Evolutionary conservation across 441 rosid genomes (phyloP), one percentile per base, ranked within the genome.

Genomic region (Euphorbia schlechtendalii): DNA sequence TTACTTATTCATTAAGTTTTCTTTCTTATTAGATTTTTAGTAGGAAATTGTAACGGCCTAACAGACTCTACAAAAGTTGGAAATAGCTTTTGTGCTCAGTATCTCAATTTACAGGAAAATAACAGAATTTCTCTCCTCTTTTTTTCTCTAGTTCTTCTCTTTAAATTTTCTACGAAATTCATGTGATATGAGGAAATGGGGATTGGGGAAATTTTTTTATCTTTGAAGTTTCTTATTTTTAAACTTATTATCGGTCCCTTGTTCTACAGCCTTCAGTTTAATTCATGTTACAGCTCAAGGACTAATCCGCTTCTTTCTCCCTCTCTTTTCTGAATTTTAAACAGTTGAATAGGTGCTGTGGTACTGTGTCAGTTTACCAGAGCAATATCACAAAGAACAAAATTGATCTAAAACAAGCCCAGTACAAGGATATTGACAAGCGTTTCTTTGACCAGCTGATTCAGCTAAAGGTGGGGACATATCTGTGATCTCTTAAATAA

Each of bases 351-450:
- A 82, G 81, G 73, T 83, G 77, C 70, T 83, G 69, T 15, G 98
- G 99, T 76, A 91, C 96, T 51, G 81, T 82, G 81, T 85, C 94
- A 30, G 98, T 91, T 63, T 85, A 91, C 71, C 89, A 85, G 77
- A 83, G 81, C 83, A 94, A 90, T 77, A 82, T 89, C 67, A 81
- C 92, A 48, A 85, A 82, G 78, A 89, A 94, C 71, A 91, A 80
- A 72, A 70, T 74, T 65, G 98, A 87, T 74, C 99, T 94, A 62
- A 89, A 94, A 77, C 94, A 87, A 68, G 67, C 89, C 12, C 94
- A 86, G 63, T 94, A 89, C 80, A 94, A 91, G 87, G 96, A 94
- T 75, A 91, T 94, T 65, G 96, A 94, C 79, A 89, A 87, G 75
- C 88, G 91, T 51, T 85, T 89, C 73, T 89, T 83, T 74, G 98